Conservation (phyloP, 2,329 filamentous ascomycete genomes). For the Calcarisporium arbuscula region DNA sequence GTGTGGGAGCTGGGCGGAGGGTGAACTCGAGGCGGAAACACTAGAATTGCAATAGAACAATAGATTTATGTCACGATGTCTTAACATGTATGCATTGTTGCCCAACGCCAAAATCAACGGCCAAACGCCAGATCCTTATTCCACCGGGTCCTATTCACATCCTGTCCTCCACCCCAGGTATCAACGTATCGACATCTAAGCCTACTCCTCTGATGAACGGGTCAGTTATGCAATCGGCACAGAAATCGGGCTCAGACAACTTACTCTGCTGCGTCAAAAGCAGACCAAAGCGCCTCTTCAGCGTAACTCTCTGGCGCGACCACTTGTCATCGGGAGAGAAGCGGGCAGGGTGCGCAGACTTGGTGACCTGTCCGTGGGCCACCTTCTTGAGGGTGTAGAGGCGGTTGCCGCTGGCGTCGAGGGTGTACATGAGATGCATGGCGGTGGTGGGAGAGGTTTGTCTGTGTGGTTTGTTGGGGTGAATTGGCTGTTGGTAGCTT, state of each 20-base stretch:
- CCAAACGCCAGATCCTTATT: too few relatives aligned
- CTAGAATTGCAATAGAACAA: too few relatives aligned
- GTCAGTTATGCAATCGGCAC: too few relatives aligned
- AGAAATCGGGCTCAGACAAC: too few relatives aligned
- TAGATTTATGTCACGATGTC: too few relatives aligned
- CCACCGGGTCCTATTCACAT: too few relatives aligned
- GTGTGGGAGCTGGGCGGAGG: slow-evolving; percentile 77
- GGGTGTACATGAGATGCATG: slow-evolving; percentile 74
- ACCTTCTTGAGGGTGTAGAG: slow-evolving; percentile 95
- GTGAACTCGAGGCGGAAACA: slow-evolving; percentile 72
- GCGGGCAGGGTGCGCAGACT: slow-evolving; percentile 89
- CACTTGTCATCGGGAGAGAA: slow-evolving; percentile 99
- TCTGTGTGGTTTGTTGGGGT: slow-evolving; percentile 5
- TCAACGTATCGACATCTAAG: too few relatives aligned
- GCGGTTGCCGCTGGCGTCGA: slow-evolving; percentile 77
- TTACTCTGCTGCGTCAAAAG: slow-evolving; percentile 72
- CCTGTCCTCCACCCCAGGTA: too few relatives aligned
- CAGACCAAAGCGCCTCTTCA: slow-evolving; percentile 89
- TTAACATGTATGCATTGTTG: too few relatives aligned
- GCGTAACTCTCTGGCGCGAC: slow-evolving; percentile 87
- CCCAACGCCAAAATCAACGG: too few relatives aligned
- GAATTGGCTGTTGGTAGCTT: slow-evolving; percentile 8
- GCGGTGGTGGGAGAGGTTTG: slow-evolving; percentile 3
- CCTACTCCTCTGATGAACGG: too few relatives aligned
- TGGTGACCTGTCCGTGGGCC: slow-evolving; percentile 75